Evolutionary conservation across 2,329 filamentous ascomycete genomes (phyloP).

Genomic region (Emergomyces pasteurianus): DNA sequence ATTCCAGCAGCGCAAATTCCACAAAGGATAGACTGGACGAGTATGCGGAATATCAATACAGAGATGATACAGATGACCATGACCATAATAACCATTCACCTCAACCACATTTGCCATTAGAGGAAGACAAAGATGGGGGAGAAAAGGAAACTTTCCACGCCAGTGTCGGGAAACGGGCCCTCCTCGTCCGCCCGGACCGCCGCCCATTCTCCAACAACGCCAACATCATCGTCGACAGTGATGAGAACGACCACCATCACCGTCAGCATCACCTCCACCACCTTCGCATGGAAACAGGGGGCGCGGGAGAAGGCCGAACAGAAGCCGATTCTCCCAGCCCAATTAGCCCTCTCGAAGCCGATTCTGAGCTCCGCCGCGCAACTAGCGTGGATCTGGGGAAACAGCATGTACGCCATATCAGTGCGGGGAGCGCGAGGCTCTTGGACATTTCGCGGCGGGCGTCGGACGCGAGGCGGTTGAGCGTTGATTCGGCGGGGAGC

Average conservation of each 20-base stretch:
- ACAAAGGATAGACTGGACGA: slow-evolving; percentile 38
- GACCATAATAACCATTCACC: slow-evolving; percentile 9
- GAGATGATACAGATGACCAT: slow-evolving; percentile 40
- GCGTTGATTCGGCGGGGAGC: neutral
- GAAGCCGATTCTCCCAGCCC: slow-evolving; percentile 23
- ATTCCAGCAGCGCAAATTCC: slow-evolving; percentile 32
- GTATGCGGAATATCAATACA: slow-evolving; percentile 28
- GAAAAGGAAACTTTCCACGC: slow-evolving; percentile 38
- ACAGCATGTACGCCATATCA: slow-evolving; percentile 58
- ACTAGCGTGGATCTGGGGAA: slow-evolving; percentile 57
- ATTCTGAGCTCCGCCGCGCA: slow-evolving; percentile 46
- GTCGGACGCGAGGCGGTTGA: slow-evolving; percentile 38
- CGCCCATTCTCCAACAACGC: slow-evolving; percentile 52
- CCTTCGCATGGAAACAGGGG: slow-evolving; percentile 18
- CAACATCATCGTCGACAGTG: slow-evolving; percentile 46
- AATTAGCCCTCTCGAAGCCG: slow-evolving; percentile 21
- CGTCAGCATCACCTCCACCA: too few species aligned
- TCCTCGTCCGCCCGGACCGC: slow-evolving; percentile 49
- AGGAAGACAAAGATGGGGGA: slow-evolving; percentile 8
- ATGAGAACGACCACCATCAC: slow-evolving; percentile 11
- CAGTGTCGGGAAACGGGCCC: slow-evolving; percentile 45
- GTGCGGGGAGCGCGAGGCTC: slow-evolving; percentile 64
- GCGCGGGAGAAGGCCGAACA: slow-evolving; percentile 9
- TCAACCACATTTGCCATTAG: neutral
- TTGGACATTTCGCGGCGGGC: slow-evolving; percentile 51